Evolutionary conservation across 2,329 filamentous ascomycete species (phyloP).

Genomic region (Exutisphaerella laricina): DNA sequence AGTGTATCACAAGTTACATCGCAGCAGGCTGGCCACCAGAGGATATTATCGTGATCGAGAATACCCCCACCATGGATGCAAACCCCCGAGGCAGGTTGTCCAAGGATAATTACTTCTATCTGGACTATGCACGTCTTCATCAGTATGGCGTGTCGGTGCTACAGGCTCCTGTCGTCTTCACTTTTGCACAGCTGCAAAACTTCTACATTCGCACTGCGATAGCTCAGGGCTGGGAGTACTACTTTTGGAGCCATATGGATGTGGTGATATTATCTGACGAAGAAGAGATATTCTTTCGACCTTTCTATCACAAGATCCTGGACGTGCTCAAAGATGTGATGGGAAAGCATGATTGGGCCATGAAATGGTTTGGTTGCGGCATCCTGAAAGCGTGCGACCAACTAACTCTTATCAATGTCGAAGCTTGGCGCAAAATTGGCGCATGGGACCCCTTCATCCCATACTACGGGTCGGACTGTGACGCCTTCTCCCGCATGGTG

Average conservation of each 20-base stretch:
- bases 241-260: slow-evolving; percentile 57
- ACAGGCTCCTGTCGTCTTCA: slow-evolving; percentile 48
- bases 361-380: not conserved
- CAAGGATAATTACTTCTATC: slow-evolving; percentile 53
- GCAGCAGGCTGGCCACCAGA: slow-evolving; percentile 54
- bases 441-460: slow-evolving; percentile 56
- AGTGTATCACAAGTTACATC: slow-evolving; percentile 53
- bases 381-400: not conserved
- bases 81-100: slow-evolving; percentile 47
- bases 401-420: not conserved
- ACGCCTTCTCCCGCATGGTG: not conserved
- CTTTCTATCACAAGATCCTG: not conserved
- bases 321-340: not conserved
- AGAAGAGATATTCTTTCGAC: not conserved
- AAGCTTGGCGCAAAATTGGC: slow-evolving; percentile 47
- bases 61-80: slow-evolving; percentile 52
- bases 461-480: slow-evolving; percentile 53
- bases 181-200: slow-evolving; percentile 53
- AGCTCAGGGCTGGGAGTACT: slow-evolving; percentile 43
- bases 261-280: slow-evolving; percentile 37
- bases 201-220: slow-evolving; percentile 47
- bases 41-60: slow-evolving; percentile 56
- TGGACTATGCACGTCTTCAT: slow-evolving; percentile 48
- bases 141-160: slow-evolving; percentile 51
- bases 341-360: not conserved